Conservation (phyloP, 2,329 filamentous ascomycete genomes). For the Penicillium psychrosexuale region DNA sequence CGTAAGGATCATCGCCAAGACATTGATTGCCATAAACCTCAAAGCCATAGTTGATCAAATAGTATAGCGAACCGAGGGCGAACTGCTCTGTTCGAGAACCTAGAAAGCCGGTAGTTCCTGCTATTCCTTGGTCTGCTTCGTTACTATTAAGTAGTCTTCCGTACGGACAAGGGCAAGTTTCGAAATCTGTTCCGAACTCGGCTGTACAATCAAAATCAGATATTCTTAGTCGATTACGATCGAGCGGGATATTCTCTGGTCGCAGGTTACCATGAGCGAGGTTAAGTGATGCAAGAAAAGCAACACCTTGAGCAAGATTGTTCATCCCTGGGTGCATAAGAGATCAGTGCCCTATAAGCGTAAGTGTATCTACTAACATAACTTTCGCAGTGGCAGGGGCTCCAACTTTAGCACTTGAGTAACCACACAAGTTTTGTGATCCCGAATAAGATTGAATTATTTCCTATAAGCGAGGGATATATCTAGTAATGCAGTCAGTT, state of each 20-base stretch:
- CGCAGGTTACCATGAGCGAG: constrained; percentile 34
- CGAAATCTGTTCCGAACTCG: constrained; percentile 23
- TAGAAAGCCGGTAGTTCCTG: constrained; percentile 22
- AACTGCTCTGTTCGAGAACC: constrained; percentile 33
- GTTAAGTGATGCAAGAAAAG: constrained; percentile 33
- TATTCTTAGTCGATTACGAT: constrained; percentile 28
- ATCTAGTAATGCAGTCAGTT: constrained; percentile 19
- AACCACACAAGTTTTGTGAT: constrained; percentile 21
- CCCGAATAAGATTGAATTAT: constrained; percentile 23
- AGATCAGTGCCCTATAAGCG: too few relatives aligned
- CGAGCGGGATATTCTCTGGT: constrained; percentile 32
- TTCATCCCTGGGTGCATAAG: constrained; percentile 22
- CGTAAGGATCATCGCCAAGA: constrained; percentile 23
- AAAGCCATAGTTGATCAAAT: constrained; percentile 33
- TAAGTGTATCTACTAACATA: constrained; percentile 12
- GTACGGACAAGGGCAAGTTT: constrained; percentile 26
- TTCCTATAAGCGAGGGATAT: constrained; percentile 21
- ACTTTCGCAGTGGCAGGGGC: constrained; percentile 24
- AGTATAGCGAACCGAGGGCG: constrained; percentile 33
- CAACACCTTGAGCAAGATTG: constrained; percentile 30
- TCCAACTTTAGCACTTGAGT: constrained; percentile 29
- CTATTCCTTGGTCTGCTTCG: constrained; percentile 17
- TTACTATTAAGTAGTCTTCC: constrained; percentile 25
- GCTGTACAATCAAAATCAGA: constrained; percentile 31
- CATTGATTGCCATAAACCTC: constrained; percentile 29